These are phyloP conservation scores for Chlorella sp. DNA, from an alignment of 139 green algal species.

Conservation along the genomic window DNA sequence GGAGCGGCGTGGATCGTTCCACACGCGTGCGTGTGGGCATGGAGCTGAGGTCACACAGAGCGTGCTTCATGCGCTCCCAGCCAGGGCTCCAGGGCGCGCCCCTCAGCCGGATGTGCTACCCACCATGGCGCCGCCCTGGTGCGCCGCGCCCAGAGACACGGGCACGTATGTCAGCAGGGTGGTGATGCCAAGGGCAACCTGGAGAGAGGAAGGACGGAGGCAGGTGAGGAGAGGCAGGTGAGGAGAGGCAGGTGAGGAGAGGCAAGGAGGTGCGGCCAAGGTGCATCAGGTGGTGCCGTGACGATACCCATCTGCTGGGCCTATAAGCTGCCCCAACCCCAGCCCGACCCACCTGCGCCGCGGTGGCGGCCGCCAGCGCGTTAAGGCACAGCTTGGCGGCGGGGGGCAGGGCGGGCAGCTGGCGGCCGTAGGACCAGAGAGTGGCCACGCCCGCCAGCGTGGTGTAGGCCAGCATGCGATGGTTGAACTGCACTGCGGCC, in stretches of 20 bases:
- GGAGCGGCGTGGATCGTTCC: no score
- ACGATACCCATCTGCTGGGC: no score
- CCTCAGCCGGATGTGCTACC: no score
- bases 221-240: neutral
- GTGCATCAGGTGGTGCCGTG: neutral
- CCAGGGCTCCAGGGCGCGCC: no score
- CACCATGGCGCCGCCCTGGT: slow-evolving; percentile 90
- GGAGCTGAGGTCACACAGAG: no score
- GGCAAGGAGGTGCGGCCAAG: neutral
- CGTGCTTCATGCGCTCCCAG: no score
- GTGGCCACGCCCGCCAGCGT: slow-evolving; percentile 69
- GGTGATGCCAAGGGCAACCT: slow-evolving; percentile 83
- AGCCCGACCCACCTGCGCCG: neutral
- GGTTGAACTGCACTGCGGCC: slow-evolving; percentile 93
- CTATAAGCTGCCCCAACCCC: no score
- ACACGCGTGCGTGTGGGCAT: no score
- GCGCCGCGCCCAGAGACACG: slow-evolving; percentile 81
- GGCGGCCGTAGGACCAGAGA: slow-evolving; percentile 60
- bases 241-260: neutral
- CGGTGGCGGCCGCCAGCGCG: slow-evolving; percentile 55
- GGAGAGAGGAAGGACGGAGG: slow-evolving; percentile 14
- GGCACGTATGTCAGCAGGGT: slow-evolving; percentile 95
- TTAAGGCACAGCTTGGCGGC: slow-evolving; percentile 49
- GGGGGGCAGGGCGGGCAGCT: slow-evolving; percentile 60
- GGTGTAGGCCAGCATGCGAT: slow-evolving; percentile 81